Evolutionary conservation across 805 yeast species (phyloP), one percentile per base, ranked within the genome.

Genomic region (Sungouiozyma ichnusensis): DNA sequence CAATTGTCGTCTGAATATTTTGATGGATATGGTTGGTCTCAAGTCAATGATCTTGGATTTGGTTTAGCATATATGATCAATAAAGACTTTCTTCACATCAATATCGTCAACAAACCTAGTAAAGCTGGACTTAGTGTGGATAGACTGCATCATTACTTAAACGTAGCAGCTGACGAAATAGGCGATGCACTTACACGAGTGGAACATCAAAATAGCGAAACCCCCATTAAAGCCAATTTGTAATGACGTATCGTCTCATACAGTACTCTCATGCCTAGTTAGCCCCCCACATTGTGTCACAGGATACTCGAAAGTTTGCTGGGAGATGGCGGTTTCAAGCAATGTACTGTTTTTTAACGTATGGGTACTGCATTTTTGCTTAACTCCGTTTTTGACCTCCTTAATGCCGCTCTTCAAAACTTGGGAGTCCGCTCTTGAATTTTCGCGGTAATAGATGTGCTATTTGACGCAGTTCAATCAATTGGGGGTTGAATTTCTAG

Each of bases 21-120:
- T 65, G 86, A 86, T 60, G 88, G 94, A 36, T 90, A 88, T 72
- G 98, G 98, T 29, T 90, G 87, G 85, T 77, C 95, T 16, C 95
- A 94, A 62, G 97, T 92, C 39, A 79, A 83, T 53, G 95, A 88
- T 57, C 85, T 81, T 47, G 98, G 98, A 7, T 79, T 84, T 55
- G 98, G 97, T 6, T 72, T 85, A 48, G 97, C 95, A 7, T 90
- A 90, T 69, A 85, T 87, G 85, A 72, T 90, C 56, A 87, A 85
- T 70, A 76, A 76, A 45, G 82, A 88, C 52, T 81, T 84, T 77
- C 56, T 87, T 50, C 90, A 87, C 60, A 77, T 92, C 56, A 90
- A 88, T 65, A 79, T 90, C 48, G 80, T 87, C 38, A 66, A 72
- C 45, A 73, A 72, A 46, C 74, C 81, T 13, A 73, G 68, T 17